Conservation (phyloP, 345 rosid genomes). For the Melaleuca quinquenervia region DNA sequence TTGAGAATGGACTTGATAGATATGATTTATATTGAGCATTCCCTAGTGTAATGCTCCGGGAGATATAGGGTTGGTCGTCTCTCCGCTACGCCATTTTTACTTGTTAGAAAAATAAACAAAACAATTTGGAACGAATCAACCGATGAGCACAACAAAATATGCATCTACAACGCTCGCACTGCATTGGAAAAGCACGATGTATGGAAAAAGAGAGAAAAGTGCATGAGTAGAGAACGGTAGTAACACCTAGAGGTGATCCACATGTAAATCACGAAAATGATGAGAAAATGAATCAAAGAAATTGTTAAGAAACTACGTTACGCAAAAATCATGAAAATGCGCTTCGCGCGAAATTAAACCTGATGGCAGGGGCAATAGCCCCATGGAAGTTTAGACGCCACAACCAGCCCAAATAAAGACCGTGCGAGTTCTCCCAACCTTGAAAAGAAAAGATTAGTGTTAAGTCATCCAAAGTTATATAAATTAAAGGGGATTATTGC, state of each 20-base stretch:
- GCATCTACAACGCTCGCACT: not conserved
- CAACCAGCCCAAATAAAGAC: too few relatives aligned
- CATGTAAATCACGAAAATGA: not conserved
- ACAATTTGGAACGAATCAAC: not conserved
- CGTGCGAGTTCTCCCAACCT: too few relatives aligned
- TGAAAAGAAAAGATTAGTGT: too few relatives aligned
- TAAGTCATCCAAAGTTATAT: too few relatives aligned
- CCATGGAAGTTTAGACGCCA: too few relatives aligned
- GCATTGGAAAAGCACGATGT: not conserved
- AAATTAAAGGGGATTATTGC: too few relatives aligned
- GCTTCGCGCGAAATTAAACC: too few relatives aligned
- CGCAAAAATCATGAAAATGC: too few relatives aligned
- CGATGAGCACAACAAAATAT: not conserved
- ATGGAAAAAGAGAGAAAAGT: not conserved
- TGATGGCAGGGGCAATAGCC: too few relatives aligned
- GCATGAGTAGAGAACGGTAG: not conserved
- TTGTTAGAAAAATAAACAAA: not conserved
- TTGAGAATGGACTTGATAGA: not conserved
- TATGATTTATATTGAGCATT: not conserved
- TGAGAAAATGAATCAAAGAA: not conserved
- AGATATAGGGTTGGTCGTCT: not conserved
- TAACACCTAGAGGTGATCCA: rapidly evolving
- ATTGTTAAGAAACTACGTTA: too few relatives aligned
- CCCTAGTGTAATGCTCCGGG: not conserved
- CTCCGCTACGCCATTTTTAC: not conserved